These are phyloP conservation scores for Liquidambar formosana DNA, from an alignment of 164 flowering plant genomes.

Conservation along the genomic window DNA sequence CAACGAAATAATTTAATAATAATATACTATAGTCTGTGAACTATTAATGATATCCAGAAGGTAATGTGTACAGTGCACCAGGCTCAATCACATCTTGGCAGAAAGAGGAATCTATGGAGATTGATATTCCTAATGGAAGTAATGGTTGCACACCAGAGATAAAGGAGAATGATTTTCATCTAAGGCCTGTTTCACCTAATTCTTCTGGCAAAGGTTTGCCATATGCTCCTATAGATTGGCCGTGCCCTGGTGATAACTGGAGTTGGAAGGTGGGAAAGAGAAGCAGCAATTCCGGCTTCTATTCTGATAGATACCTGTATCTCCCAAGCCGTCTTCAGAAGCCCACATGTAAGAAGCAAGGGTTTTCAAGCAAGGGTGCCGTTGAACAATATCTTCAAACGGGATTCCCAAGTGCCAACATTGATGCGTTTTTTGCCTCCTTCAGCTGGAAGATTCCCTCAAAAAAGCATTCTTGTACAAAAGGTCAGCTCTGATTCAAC, in stretches of 20 bases:
- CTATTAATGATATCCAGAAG: background rate
- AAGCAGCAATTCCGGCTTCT: conserved; percentile 34
- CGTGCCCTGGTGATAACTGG: conserved; percentile 69
- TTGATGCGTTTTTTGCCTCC: conserved; percentile 55
- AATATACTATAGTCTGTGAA: no score
- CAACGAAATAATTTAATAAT: no score
- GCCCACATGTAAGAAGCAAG: background rate
- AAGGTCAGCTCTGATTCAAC: conserved; percentile 28
- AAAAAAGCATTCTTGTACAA: background rate
- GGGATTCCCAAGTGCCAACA: conserved; percentile 46
- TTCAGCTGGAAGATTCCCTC: conserved; percentile 64
- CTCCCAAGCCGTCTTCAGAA: conserved; percentile 40
- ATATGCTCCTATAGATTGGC: conserved; percentile 78
- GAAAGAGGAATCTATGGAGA: conserved; percentile 27
- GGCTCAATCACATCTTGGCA: conserved; percentile 6
- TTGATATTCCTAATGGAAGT: conserved; percentile 23
- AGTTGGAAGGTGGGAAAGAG: conserved; percentile 67
- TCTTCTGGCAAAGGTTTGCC: conserved; percentile 66
- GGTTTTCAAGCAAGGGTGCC: conserved; percentile 48
- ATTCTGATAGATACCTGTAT: conserved; percentile 51
- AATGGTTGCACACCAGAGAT: conserved; percentile 13
- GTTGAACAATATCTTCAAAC: conserved; percentile 31
- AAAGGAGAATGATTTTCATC: conserved; percentile 20
- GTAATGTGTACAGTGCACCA: conserved; percentile 4
- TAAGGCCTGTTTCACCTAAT: conserved; percentile 38